Percentiles rank a stretch among this genome's conserved stretches.
Conservation (phyloP, 1,284 basidiomycete species). For the Melampsora occidentalis region DNA sequence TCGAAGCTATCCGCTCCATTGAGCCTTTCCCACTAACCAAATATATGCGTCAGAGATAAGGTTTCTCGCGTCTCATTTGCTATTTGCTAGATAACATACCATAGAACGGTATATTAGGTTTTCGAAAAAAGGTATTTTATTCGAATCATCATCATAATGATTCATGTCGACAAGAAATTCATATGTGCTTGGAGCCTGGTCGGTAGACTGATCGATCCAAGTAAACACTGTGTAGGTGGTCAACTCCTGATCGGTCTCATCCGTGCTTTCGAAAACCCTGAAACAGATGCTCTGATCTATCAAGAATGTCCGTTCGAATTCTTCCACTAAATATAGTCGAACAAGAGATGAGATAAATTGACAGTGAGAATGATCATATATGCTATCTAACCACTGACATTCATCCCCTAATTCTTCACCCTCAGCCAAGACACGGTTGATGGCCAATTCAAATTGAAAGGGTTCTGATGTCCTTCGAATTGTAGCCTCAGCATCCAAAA, state of each 20-base stretch:
- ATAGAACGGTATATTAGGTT: constrained; percentile 18
- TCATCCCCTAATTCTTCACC: constrained; percentile 93
- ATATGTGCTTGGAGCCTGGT: constrained; percentile 12
- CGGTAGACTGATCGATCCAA: constrained; percentile 33
- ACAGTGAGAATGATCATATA: constrained; percentile 59
- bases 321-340: constrained; percentile 15
- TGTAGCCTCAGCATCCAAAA: constrained; percentile 90
- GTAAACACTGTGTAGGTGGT: constrained; percentile 9
- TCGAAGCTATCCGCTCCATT: constrained; percentile 26
- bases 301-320: constrained; percentile 28
- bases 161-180: constrained; percentile 35
- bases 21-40: constrained; percentile 24
- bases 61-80: background rate
- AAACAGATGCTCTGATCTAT: constrained; percentile 23
- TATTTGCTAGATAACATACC: background rate
- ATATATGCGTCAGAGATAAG: background rate
- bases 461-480: constrained; percentile 78
- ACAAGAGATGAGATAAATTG: constrained; percentile 15
- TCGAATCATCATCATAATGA: constrained; percentile 9
- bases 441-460: constrained; percentile 91
- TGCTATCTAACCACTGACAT: constrained; percentile 67
- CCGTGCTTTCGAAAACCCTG: constrained; percentile 10
- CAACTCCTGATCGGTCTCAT: constrained; percentile 27
- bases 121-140: background rate
- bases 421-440: constrained; percentile 90